Percentiles rank a stretch among this genome's conserved stretches.
Evolutionary conservation across 805 yeast species (phyloP).

Genomic region (Maudiozyma serrabonitensis): DNA sequence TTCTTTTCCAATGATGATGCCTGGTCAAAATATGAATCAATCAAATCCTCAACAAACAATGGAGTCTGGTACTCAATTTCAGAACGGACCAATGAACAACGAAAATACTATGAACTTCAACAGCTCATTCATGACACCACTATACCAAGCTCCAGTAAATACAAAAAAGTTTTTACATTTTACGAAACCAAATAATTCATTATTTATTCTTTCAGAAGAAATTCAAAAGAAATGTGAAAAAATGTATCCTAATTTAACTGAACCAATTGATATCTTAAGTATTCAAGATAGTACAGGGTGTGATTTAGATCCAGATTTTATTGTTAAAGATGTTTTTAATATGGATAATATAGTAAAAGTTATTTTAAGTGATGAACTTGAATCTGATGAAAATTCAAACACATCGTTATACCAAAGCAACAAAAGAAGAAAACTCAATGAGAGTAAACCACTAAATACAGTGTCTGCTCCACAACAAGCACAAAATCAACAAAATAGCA

Average conservation of each 20-base stretch:
- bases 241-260: constrained; percentile 52
- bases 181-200: constrained; percentile 38
- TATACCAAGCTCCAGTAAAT: constrained; percentile 12
- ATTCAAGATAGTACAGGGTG: constrained; percentile 61
- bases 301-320: constrained; percentile 72
- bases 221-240: constrained; percentile 46
- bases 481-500: constrained; percentile 7
- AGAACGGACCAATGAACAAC: not conserved
- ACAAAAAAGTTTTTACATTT: constrained; percentile 54
- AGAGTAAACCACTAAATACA: constrained; percentile 4
- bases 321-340: constrained; percentile 55
- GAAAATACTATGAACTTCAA: not conserved
- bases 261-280: constrained; percentile 43
- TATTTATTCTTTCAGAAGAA: constrained; percentile 44
- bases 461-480: constrained; percentile 8
- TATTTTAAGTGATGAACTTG: constrained; percentile 33
- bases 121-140: constrained; percentile 9
- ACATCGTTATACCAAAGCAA: constrained; percentile 18
- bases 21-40: constrained; percentile 7
- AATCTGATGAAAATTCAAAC: constrained; percentile 16
- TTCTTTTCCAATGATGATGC: constrained; percentile 19
- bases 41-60: constrained; percentile 5
- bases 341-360: constrained; percentile 39
- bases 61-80: constrained; percentile 7
- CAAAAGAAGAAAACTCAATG: constrained; percentile 19